Conservation (phyloP, 805 yeast genomes). For the Debaryomyces prosopidis region DNA sequence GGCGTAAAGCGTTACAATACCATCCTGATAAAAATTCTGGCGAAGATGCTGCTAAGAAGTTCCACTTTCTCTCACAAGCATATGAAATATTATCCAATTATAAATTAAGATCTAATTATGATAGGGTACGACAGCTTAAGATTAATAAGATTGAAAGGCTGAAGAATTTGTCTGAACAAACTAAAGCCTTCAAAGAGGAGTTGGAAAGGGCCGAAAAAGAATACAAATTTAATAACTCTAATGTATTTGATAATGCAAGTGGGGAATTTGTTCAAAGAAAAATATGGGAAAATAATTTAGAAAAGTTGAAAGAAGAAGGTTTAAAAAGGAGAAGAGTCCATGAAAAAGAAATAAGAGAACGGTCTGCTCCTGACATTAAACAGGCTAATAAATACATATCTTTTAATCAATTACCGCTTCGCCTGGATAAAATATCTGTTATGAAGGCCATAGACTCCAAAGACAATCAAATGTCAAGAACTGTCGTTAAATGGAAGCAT, state of each 20-base stretch:
- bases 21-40: conserved; percentile 43
- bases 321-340: conserved; percentile 19
- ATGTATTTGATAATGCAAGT: conserved; percentile 5
- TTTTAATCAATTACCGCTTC: conserved; percentile 4
- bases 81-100: conserved; percentile 33
- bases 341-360: conserved; percentile 20
- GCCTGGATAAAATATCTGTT: not conserved
- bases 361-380: conserved; percentile 3
- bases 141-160: conserved; percentile 9
- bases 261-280: conserved; percentile 2
- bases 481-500: conserved; percentile 48
- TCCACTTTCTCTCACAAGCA: conserved; percentile 29
- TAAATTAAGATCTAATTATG: conserved; percentile 27
- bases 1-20: conserved; percentile 33
- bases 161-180: conserved; percentile 18
- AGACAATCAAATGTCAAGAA: conserved; percentile 18
- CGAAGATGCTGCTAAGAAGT: conserved; percentile 23
- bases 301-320: conserved; percentile 28
- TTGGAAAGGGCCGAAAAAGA: conserved; percentile 24
- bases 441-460: not conserved
- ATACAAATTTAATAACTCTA: conserved; percentile 8
- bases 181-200: conserved; percentile 29
- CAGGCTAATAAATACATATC: conserved; percentile 13
- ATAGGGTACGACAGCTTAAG: conserved; percentile 21
- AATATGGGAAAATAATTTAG: conserved; percentile 10